Conservation (phyloP, 2,329 filamentous ascomycete species). For the Aspergillus intermedius region DNA sequence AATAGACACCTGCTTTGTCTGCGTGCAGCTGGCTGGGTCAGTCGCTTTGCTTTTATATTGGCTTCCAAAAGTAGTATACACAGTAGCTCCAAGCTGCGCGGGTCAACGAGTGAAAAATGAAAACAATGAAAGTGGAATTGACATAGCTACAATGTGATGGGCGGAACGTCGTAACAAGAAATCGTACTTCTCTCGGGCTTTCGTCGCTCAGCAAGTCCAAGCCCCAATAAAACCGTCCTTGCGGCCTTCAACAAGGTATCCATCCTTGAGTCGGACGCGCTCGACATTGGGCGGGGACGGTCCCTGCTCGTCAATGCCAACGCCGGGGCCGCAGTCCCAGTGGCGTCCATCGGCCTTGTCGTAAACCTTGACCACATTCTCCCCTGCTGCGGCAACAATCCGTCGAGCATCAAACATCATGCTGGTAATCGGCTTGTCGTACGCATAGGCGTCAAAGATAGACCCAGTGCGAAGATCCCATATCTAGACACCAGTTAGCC, state of each 20-base stretch:
- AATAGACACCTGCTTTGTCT: not conserved
- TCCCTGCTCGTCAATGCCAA: slow-evolving; percentile 58
- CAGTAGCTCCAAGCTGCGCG: not conserved
- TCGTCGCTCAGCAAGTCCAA: slow-evolving; percentile 63
- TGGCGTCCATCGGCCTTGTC: slow-evolving; percentile 94
- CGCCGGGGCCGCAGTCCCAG: slow-evolving; percentile 90
- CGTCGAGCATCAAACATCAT: slow-evolving; percentile 95
- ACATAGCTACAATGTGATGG: not conserved
- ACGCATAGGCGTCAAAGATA: slow-evolving; percentile 92
- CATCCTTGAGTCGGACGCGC: slow-evolving; percentile 82
- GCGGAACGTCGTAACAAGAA: not conserved
- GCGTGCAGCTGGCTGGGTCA: not conserved
- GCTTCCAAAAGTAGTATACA: slow-evolving; percentile 2
- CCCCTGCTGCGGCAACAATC: slow-evolving; percentile 83
- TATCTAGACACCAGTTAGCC: slow-evolving; percentile 56
- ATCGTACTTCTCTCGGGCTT: not conserved
- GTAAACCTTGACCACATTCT: slow-evolving; percentile 94
- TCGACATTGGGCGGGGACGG: slow-evolving; percentile 67
- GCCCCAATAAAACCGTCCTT: slow-evolving; percentile 82
- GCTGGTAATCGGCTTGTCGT: slow-evolving; percentile 82
- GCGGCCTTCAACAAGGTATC: slow-evolving; percentile 86
- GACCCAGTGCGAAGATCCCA: slow-evolving; percentile 97
- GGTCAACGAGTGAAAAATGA: not conserved
- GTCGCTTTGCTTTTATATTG: slow-evolving; percentile 1
- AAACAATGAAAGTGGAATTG: not conserved